Conservation (phyloP, 2,329 filamentous ascomycete genomes). For the Diaporthe ilicicola region DNA sequence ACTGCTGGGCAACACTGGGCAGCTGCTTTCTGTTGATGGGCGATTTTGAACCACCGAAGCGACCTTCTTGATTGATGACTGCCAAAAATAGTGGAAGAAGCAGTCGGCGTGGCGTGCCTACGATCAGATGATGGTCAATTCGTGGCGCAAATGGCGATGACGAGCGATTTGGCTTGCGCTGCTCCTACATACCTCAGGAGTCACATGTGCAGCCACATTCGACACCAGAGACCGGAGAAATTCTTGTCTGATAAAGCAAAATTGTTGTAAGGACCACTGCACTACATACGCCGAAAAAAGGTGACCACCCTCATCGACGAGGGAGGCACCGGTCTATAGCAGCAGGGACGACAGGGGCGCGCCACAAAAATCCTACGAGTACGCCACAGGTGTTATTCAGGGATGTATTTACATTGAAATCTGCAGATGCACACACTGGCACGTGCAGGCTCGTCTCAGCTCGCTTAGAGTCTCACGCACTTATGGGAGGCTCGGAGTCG, state of each 20-base stretch:
- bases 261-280: too few species aligned
- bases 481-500: too few species aligned
- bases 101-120: neutral
- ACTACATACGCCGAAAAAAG: too few species aligned
- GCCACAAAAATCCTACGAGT: too few species aligned
- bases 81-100: neutral
- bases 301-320: too few species aligned
- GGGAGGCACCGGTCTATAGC: too few species aligned
- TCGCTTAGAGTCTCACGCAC: neutral
- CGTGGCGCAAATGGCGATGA: neutral
- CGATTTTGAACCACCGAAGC: accelerated
- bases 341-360: too few species aligned
- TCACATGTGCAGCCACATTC: neutral
- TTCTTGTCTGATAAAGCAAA: accelerated
- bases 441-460: neutral
- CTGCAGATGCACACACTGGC: too few species aligned
- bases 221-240: neutral
- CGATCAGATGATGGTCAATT: neutral
- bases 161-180: neutral
- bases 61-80: neutral
- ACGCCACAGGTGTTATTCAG: too few species aligned
- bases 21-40: neutral
- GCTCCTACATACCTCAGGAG: neutral
- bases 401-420: neutral
- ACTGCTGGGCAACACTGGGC: neutral